A percentile compares a stretch with the other conserved stretches of the same genome.
Conservation (phyloP, 2,329 filamentous ascomycete species). For the Monosporascus sp. region DNA sequence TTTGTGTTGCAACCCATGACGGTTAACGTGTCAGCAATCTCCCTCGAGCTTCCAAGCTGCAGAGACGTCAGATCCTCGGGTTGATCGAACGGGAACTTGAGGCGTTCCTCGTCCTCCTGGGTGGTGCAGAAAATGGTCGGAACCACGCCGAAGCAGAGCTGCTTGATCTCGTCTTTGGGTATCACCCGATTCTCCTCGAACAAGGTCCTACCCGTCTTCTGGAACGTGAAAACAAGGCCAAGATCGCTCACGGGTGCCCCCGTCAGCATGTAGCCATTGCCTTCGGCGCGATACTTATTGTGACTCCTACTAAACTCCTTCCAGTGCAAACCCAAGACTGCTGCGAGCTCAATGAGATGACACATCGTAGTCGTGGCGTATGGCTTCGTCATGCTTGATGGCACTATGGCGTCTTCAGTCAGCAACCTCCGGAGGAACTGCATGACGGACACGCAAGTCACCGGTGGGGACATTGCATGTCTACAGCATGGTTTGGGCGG, state of each 20-base stretch:
- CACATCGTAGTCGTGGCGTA: constrained; percentile 47
- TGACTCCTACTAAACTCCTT: constrained; percentile 48
- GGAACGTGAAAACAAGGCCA: constrained; percentile 50
- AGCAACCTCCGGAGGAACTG: background rate
- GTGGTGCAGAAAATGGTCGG: constrained; percentile 45
- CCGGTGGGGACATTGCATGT: background rate
- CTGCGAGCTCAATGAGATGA: constrained; percentile 49
- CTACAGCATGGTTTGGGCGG: background rate
- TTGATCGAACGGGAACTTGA: constrained; percentile 34
- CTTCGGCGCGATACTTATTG: constrained; percentile 49
- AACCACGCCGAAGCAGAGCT: constrained; percentile 50
- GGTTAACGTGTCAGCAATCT: constrained; percentile 47
- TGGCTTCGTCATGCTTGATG: constrained; percentile 21
- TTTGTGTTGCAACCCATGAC: constrained; percentile 49
- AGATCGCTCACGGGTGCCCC: constrained; percentile 42
- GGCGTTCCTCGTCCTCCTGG: constrained; percentile 32
- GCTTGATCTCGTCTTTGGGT: constrained; percentile 47
- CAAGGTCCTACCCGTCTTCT: constrained; percentile 40
- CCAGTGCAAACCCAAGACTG: constrained; percentile 52
- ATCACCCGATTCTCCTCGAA: constrained; percentile 48
- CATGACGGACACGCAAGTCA: background rate
- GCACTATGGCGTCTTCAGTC: constrained; percentile 2
- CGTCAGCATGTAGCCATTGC: constrained; percentile 47
- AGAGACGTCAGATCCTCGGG: constrained; percentile 37
- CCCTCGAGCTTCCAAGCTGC: constrained; percentile 41